phyloP scores from a whole-genome alignment of 352 stramenopile genomes.

The Phytophthora hybrid region DNA sequence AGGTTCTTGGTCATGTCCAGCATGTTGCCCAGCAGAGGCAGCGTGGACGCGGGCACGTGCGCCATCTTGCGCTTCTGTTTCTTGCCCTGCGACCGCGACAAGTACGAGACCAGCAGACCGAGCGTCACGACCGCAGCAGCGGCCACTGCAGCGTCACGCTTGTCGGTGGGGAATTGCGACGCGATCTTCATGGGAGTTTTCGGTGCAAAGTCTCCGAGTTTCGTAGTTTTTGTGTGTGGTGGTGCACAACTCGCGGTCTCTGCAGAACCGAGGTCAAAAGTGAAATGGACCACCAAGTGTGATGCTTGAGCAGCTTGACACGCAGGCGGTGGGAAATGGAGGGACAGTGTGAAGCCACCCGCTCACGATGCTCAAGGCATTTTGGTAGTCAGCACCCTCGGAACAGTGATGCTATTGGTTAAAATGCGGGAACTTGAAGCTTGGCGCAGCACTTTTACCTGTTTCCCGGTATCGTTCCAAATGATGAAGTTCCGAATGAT shows the following conservation, averaged over 20 bases:
- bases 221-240: neutral
- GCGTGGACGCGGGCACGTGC: conserved; percentile 4
- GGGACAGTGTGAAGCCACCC: neutral
- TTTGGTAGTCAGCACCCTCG: no score
- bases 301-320: neutral
- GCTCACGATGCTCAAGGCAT: no score
- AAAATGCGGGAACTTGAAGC: no score
- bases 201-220: no score
- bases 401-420: no score
- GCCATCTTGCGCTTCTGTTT: conserved; percentile 5
- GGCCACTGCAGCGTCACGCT: neutral
- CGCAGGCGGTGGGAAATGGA: neutral
- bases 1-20: neutral
- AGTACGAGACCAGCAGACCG: conserved; percentile 1
- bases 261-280: conserved; percentile 1
- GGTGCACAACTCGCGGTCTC: neutral
- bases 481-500: no score
- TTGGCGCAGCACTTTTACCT: no score
- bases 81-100: neutral
- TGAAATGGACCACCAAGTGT: neutral
- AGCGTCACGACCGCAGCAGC: conserved; percentile 1
- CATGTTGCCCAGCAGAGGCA: conserved; percentile 4
- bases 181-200: conserved; percentile 1
- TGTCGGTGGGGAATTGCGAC: neutral
- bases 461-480: no score